Base-by-base conservation (phyloP, 2,329 filamentous ascomycete genomes). In the Elsinoe australis region DNA sequence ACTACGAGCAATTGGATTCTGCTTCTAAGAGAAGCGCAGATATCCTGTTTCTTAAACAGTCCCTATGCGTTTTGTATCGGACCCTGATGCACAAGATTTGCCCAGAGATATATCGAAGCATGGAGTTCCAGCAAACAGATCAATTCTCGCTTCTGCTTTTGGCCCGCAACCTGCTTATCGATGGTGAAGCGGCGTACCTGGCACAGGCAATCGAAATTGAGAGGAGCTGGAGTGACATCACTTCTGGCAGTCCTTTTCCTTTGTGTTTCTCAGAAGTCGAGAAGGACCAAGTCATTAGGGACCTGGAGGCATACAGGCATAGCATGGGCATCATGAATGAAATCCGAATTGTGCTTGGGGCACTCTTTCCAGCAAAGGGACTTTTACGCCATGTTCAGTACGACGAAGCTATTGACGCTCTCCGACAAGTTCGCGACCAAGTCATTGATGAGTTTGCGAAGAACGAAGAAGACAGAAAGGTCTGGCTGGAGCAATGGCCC, bases 81-180 rank as follows among this genome's bases (percentile, higher is more conserved):
- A 55, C 51, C 15, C 46, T 61, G 8, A 53, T 59, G 15, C 49
- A 61, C 39, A 48, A 51, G 26, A 51, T 51, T 50, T 60, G 56
- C 36, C 56, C 54, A 21, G 48, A 9, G 19, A 51, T 67, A 12
- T 63, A 58, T 39, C 53, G 54, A 47, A 59, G 58, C 8, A 51
- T 66, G 15, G 53, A 63, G 47, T 66, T 60, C 49, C 60, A 59
- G 28, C 50, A 64, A 14, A 62, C 58, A 14, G 44, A 47, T 14
- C 54, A 46, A 33, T 64, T 57, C 46, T 29, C 57, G 3, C 50
- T 66, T 34, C 55, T 66, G 19, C 53, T 62, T 5, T 47, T 64
- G 38, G 60, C 59, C 6, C 58, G 58, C 8, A 64, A 62, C 39
- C 52, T 65, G 19, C 56, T 65, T 36, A 54, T 64, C 12, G 60